Conservation (phyloP, 108 stramenopile species). For the Aureococcus anophagefferens region DNA sequence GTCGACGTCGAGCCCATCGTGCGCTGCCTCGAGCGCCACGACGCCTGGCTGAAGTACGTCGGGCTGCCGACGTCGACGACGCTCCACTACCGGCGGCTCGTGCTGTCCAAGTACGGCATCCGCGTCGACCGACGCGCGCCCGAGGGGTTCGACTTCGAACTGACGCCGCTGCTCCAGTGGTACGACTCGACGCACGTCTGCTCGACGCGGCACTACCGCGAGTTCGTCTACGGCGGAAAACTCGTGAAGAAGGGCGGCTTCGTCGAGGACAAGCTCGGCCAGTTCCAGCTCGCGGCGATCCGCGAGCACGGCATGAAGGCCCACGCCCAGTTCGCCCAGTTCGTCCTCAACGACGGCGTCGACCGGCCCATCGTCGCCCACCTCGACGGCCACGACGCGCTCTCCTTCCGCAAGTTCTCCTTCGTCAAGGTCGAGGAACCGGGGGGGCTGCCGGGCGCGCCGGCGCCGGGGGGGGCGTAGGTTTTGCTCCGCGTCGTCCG, state of each 20-base stretch:
- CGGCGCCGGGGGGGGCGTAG: too few species aligned
- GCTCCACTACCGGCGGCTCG: slow-evolving; percentile 59
- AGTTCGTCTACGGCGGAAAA: slow-evolving; percentile 61
- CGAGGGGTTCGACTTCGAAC: background rate
- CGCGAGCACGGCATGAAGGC: background rate
- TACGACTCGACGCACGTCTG: slow-evolving; percentile 74
- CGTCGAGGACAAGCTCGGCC: slow-evolving; percentile 64
- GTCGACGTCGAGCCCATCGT: background rate
- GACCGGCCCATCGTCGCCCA: background rate
- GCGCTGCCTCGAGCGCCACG: background rate
- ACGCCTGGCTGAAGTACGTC: slow-evolving; percentile 50
- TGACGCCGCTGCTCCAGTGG: slow-evolving; percentile 74
- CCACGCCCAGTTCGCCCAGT: background rate
- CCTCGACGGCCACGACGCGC: background rate
- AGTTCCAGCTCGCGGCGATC: background rate
- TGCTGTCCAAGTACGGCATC: slow-evolving; percentile 56
- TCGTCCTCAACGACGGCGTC: background rate
- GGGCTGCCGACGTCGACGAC: slow-evolving; percentile 64
- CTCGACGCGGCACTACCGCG: slow-evolving; percentile 62
- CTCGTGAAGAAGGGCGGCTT: slow-evolving; percentile 72
- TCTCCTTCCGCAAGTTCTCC: too few species aligned
- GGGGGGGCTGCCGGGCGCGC: too few species aligned
- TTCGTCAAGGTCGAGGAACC: too few species aligned
- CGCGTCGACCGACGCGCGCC: background rate
- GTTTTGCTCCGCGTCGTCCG: too few species aligned